Evolutionary conservation across 1,284 basidiomycete genomes (phyloP), one percentile per base, ranked within the genome.

Genomic region (Sphagnurus paluster): DNA sequence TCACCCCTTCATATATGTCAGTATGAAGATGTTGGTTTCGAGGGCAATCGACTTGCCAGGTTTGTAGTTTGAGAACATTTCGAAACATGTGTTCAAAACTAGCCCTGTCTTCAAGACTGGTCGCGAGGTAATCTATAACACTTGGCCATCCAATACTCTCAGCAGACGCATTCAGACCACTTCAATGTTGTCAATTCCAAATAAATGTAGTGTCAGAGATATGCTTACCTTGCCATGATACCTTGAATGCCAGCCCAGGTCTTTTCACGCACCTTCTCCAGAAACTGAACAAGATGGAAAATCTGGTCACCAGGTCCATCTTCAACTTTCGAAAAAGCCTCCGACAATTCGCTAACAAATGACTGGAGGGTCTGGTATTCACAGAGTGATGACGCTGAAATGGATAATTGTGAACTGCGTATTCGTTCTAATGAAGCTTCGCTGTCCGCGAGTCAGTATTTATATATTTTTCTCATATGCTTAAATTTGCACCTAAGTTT

Each of bases 91-190:
- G 66, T 63, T 93, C 88, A 58, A 97, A 96, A 0, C 66, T 65
- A 35, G 70, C 71, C 41, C 85, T 71, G 39, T 83, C 71, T 17
- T 77, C 72, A 9, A 69, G 58, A 2, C 73, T 59, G 1, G 76
- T 72, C 0, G 73, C 55, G 6, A 69, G 58, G 56, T 89, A 91
- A 55, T 90, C 77, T 1, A 92, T 77, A 8, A 75, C 69, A 57
- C 79, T 79, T 2, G 94, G 94, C 93, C 93, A 97, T 20, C 81
- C 77, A 25, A 97, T 65, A 28, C 74, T 76, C 62, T 93, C 91
- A 1, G 88, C 75, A 2, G 80, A 77, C 32, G 69, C 63, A 13
- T 86, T 66, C 7, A 96, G 70, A 4, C 72, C 64, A 29, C 90
- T 93, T 52, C 4, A 20, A 20, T 35, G 34, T 45, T 42, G 46